phyloP scores from a whole-genome alignment of 768 basidiomycete species.

The Suillus clintonianus region DNA sequence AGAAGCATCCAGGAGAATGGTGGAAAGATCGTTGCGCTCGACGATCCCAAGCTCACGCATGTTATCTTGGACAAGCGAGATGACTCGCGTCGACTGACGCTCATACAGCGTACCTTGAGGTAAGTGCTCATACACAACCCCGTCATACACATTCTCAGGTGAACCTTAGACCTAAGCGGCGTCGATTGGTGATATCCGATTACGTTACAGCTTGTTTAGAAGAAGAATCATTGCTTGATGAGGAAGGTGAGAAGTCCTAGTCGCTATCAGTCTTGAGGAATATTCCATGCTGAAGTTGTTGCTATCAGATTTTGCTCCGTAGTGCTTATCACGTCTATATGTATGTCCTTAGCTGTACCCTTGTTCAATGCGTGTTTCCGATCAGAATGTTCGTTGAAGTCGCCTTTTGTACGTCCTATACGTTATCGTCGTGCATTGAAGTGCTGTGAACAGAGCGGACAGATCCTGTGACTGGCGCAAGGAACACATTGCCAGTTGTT shows the following conservation, averaged over 20 bases:
- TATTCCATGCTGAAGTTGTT: background rate
- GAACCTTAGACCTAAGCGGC: slow-evolving; percentile 68
- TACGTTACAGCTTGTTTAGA: slow-evolving; percentile 80
- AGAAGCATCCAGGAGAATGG: slow-evolving; percentile 66
- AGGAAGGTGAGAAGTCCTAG: slow-evolving; percentile 59
- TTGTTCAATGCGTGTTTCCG: background rate
- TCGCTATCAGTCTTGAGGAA: background rate
- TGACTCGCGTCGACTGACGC: slow-evolving; percentile 64
- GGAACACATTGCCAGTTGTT: too few relatives aligned
- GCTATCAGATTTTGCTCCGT: slow-evolving; percentile 24
- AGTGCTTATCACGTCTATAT: background rate
- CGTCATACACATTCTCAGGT: slow-evolving; percentile 11
- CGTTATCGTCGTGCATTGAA: background rate
- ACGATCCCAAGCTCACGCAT: slow-evolving; percentile 84
- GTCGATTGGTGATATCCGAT: slow-evolving; percentile 75
- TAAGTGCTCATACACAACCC: slow-evolving; percentile 35
- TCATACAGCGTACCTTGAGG: slow-evolving; percentile 74
- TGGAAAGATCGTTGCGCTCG: slow-evolving; percentile 67
- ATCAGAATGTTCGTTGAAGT: background rate
- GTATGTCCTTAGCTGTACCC: background rate
- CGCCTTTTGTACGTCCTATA: background rate
- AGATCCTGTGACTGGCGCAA: too few relatives aligned
- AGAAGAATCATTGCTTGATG: slow-evolving; percentile 81
- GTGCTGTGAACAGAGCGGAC: background rate
- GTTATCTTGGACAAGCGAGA: slow-evolving; percentile 84